A percentile compares a stretch with the other conserved stretches of the same genome.
Evolutionary conservation across 2,329 filamentous ascomycete species (phyloP).

Genomic region (Hymenoscyphus albidus): DNA sequence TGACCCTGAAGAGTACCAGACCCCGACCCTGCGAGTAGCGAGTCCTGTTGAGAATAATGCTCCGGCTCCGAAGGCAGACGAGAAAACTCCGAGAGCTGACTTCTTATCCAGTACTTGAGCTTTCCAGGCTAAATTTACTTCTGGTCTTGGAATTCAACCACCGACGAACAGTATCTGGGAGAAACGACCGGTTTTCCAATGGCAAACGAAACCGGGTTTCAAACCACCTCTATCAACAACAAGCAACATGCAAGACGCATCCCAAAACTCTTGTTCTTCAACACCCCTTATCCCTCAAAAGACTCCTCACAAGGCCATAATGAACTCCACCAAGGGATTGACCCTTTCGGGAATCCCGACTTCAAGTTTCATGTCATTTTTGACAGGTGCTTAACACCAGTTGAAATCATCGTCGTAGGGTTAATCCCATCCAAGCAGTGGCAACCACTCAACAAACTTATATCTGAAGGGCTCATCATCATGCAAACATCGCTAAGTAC

Average conservation of each 20-base stretch:
- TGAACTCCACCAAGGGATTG: not conserved
- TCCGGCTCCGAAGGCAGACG: not conserved
- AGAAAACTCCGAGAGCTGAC: not conserved
- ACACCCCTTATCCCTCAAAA: not conserved
- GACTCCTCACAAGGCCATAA: not conserved
- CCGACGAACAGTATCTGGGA: not conserved
- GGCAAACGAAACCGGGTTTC: not conserved
- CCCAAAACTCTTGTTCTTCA: not conserved
- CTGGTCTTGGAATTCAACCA: not conserved
- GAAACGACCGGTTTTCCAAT: not conserved
- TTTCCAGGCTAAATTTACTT: not conserved
- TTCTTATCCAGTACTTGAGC: not conserved
- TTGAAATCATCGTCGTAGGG: not conserved
- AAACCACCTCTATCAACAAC: not conserved
- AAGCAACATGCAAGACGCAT: not conserved
- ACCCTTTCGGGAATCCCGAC: not conserved
- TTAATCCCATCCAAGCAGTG: not conserved
- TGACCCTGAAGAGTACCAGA: not conserved
- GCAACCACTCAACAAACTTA: not conserved
- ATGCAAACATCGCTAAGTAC: not conserved
- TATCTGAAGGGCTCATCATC: not conserved
- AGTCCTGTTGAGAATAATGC: not conserved
- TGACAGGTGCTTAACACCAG: not conserved
- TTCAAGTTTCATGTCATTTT: not conserved
- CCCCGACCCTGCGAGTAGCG: not conserved